Base-by-base conservation (phyloP, 257 asterid species). In the Solanum tarapatanum region DNA sequence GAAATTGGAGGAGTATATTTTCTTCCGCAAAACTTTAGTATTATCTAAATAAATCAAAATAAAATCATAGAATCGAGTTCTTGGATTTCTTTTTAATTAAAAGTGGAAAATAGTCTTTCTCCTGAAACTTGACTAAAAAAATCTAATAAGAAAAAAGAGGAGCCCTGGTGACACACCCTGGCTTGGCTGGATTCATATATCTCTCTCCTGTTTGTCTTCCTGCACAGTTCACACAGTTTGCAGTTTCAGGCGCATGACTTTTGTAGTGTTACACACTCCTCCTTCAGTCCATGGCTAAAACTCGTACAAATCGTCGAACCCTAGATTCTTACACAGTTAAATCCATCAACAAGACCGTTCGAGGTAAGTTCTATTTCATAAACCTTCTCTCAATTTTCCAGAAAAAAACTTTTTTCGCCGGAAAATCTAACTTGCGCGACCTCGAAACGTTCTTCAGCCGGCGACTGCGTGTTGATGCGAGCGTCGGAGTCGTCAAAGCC, bases 391-490 rank as follows among this genome's bases (percentile, higher is more conserved):
- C 24, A 58, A 33, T 35, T 60, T 37, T 77, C 4, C 28, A 14
- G 3, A 41, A 35, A 80, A 39, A 55, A 23, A 7, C 24, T 19
- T 1, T 7, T n/a, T 39, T 48, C 30, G 24, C 51, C n/a, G 86
- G 89, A 48, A 86, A 36, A 60, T 83, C 88, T 85, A 79, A 85
- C 74, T 80, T 83, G 72, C 58, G 86, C 14, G 28, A 82, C 66
- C 60, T 75, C 69, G 8, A 87, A 75, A 8, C 43, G 62, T 41
- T 76, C 8, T 76, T 86, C 92, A 96, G 99, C 97, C 82, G 98
- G 96, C 10, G 99, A 96, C 89, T 95, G 98, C 84, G 98, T 96
- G 70, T 82, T 96, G 96, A 94, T 96, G 98, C 89, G 96, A 89
- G 93, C 99, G 45, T 79, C 94, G 80, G 99, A 95, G 48, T 64